Conservation (phyloP, 208 protist genomes). For the Crithidia thermophila region DNA sequence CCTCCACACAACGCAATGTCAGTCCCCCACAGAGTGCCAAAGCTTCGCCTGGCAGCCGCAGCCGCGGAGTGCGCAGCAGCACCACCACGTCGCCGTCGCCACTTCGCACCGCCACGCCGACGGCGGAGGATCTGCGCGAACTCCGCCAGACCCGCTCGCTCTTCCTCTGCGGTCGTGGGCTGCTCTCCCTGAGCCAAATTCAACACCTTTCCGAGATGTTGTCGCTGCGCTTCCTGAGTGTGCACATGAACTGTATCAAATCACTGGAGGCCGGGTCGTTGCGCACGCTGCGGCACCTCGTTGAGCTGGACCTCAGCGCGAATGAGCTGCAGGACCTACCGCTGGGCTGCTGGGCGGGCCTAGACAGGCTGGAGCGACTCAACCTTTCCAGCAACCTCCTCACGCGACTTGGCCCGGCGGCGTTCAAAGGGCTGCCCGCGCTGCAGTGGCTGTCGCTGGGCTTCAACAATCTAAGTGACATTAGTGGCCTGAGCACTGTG, state of each 20-base stretch:
- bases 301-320: conserved; percentile 77
- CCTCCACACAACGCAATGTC: too few relatives aligned
- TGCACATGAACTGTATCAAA: conserved; percentile 83
- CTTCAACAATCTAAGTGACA: conserved; percentile 66
- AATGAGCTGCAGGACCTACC: conserved; percentile 59
- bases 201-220: conserved; percentile 59
- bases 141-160: conserved; percentile 53
- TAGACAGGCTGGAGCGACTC: conserved; percentile 51
- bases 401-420: conserved; percentile 17
- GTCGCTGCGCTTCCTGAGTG: conserved; percentile 56
- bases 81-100: neutral
- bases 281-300: conserved; percentile 47
- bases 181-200: conserved; percentile 73
- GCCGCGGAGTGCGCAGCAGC: neutral
- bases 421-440: conserved; percentile 42
- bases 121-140: conserved; percentile 31
- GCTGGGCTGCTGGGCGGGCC: conserved; percentile 43
- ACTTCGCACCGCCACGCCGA: conserved; percentile 15
- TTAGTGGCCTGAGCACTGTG: conserved; percentile 47
- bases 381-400: conserved; percentile 83
- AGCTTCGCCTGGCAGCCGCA: neutral
- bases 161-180: conserved; percentile 66
- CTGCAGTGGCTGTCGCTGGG: conserved; percentile 76
- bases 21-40: neutral
- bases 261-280: conserved; percentile 35